phyloP scores from a whole-genome alignment of 495 filamentous ascomycete genomes.

The Xylaria longipes region DNA sequence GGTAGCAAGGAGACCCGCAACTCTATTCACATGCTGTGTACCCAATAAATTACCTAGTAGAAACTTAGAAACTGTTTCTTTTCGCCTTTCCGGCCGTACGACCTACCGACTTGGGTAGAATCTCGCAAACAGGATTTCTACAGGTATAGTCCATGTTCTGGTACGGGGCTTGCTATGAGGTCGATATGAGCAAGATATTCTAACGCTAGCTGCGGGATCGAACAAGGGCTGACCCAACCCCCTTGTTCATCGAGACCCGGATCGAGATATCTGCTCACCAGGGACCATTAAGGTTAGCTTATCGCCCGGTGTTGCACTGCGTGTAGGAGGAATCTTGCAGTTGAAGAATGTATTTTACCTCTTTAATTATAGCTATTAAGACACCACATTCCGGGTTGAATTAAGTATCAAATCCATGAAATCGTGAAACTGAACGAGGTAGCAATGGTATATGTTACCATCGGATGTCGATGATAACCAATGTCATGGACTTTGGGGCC shows the following conservation, averaged over 20 bases:
- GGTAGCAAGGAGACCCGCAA: background rate
- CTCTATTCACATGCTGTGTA: background rate
- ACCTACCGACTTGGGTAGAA: background rate
- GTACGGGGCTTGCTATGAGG: slow-evolving; percentile 6
- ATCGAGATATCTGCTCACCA: background rate
- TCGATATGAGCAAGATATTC: slow-evolving; percentile 23
- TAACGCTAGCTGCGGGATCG: slow-evolving; percentile 6
- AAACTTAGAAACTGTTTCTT: background rate
- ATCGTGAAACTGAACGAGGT: background rate
- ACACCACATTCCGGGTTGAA: background rate
- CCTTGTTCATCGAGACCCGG: background rate
- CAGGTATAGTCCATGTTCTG: background rate
- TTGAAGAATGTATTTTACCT: background rate
- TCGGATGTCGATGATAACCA: background rate
- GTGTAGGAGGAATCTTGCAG: too few relatives aligned
- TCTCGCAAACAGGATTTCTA: background rate
- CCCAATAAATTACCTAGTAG: too few relatives aligned
- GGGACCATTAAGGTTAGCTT: background rate
- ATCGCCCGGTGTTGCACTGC: background rate
- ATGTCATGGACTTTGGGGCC: too few relatives aligned
- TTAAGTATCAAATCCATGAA: too few relatives aligned
- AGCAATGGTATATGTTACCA: background rate
- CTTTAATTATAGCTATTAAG: background rate
- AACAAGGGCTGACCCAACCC: background rate
- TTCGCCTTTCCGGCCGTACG: background rate